Base-by-base conservation (phyloP, 108 stramenopile genomes). In the Cyclotella atomus region DNA sequence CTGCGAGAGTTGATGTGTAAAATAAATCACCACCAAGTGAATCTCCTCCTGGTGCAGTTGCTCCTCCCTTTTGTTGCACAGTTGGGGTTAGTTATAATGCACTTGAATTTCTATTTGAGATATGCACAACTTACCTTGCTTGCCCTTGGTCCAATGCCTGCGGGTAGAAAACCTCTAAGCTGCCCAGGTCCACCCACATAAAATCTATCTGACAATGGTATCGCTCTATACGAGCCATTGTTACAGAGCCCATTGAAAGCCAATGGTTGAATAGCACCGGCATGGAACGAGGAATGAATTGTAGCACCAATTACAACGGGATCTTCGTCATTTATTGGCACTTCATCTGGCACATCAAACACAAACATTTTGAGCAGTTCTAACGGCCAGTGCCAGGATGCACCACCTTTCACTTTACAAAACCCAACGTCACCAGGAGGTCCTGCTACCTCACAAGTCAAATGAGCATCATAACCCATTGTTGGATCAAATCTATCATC, bases 351-450 rank as follows among this genome's bases (percentile, higher is more conserved):
- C 23, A 65, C 59, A 27, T 61, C 55, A 27, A 54, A 27, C 20
- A 57, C 19, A 59, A 63, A 64, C 53, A 68, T 57, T n/a, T 24
- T 24, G n/a, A 84, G 25, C 32, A 84, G 54, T 29, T 79, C 79
- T 21, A 86, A 49, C 5, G 70, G 82, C 35, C 71, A 45, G 81
- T 94, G 89, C 53, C 77, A 65, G 0, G 89, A 69, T 14, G 50
- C 70, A 14, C 90, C 89, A 12, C 87, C 81, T 72, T 86, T 75
- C 10, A 75, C 41, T 57, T 91, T 94, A 46, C 75, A 70, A 73
- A 85, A 94, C 1, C 93, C 93, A 10, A 88, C 82, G 73, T 91
- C 89, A 30, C 90, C 90, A 12, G 90, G 93, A 33, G 93, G 89
- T 7, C 88, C 88, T 0, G 91, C 89, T 52, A 90, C 55, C 74